Evolutionary conservation across 2,329 filamentous ascomycete genomes (phyloP).

Genomic region (Aotearoamyces nothofagi): DNA sequence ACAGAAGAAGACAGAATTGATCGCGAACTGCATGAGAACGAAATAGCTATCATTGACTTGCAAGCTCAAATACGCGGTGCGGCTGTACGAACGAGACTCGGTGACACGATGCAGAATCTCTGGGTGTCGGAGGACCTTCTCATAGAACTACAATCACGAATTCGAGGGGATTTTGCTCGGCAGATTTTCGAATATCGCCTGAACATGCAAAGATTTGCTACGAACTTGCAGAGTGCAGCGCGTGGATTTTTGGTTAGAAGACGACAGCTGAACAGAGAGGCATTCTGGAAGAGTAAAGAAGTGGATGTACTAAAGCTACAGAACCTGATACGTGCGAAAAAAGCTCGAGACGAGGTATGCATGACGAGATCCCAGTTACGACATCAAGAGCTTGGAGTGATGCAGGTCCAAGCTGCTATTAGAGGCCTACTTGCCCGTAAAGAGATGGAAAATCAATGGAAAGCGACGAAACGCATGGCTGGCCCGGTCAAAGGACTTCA

Average conservation of each 20-base stretch:
- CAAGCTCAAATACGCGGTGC: constrained; percentile 81
- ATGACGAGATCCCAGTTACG: constrained; percentile 42
- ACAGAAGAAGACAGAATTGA: constrained; percentile 82
- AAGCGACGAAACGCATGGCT: constrained; percentile 35
- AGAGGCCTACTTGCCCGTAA: constrained; percentile 52
- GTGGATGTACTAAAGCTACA: constrained; percentile 65
- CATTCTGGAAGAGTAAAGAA: constrained; percentile 56
- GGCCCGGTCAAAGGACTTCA: constrained; percentile 44
- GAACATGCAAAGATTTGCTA: constrained; percentile 68
- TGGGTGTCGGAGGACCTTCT: constrained; percentile 76
- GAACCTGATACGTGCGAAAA: constrained; percentile 60
- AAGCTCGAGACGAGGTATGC: constrained; percentile 42
- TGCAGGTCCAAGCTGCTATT: constrained; percentile 48
- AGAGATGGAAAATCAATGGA: constrained; percentile 36
- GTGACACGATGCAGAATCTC: constrained; percentile 70
- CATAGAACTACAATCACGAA: constrained; percentile 69
- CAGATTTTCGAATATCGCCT: constrained; percentile 72
- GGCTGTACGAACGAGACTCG: constrained; percentile 59
- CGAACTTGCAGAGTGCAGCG: constrained; percentile 62
- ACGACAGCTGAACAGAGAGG: constrained; percentile 43
- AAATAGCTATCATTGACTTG: constrained; percentile 57
- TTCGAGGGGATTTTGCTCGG: constrained; percentile 75
- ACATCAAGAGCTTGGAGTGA: constrained; percentile 45
- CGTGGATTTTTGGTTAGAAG: constrained; percentile 63
- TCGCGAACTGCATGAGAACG: constrained; percentile 66